phyloP scores from a whole-genome alignment of 352 stramenopile genomes.

The Pythium utonaiense region DNA sequence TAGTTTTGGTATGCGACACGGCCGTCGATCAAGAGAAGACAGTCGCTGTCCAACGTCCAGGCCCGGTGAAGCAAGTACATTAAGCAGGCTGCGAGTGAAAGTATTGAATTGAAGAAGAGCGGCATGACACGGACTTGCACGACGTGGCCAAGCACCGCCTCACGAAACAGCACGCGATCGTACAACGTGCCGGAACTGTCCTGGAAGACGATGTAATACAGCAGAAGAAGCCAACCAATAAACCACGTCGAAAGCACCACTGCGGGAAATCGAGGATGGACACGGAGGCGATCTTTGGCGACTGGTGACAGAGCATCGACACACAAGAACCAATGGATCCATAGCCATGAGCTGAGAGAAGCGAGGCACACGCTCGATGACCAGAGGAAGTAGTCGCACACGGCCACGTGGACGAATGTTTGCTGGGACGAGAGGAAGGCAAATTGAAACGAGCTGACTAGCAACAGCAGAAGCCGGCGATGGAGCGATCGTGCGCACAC shows the following conservation, averaged over 20 bases:
- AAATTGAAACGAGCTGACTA: slow-evolving; percentile 14
- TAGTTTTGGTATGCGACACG: not conserved
- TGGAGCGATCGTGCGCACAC: not conserved
- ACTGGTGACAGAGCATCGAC: slow-evolving; percentile 10
- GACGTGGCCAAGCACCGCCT: not conserved
- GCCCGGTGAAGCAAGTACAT: not conserved
- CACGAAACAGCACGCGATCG: slow-evolving; percentile 1
- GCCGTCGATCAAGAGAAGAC: not conserved
- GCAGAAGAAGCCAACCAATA: not conserved
- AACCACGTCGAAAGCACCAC: not conserved
- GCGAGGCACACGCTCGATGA: not conserved
- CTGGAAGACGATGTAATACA: not conserved
- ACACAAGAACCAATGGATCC: slow-evolving; percentile 17
- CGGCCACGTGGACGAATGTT: slow-evolving; percentile 4
- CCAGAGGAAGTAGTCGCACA: slow-evolving; percentile 15
- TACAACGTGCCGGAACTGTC: not conserved
- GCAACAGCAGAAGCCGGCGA: not conserved
- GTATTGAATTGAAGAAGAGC: not conserved
- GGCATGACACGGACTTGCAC: not conserved
- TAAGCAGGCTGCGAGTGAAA: not conserved
- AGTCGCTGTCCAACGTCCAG: not conserved
- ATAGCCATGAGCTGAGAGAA: slow-evolving; percentile 6
- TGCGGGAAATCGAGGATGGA: not conserved
- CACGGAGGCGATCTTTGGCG: not conserved
- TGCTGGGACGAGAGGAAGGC: slow-evolving; percentile 15